Evolutionary conservation across 2,329 filamentous ascomycete species (phyloP), one percentile per base, ranked within the genome.

Genomic region (Colletotrichum sp.): DNA sequence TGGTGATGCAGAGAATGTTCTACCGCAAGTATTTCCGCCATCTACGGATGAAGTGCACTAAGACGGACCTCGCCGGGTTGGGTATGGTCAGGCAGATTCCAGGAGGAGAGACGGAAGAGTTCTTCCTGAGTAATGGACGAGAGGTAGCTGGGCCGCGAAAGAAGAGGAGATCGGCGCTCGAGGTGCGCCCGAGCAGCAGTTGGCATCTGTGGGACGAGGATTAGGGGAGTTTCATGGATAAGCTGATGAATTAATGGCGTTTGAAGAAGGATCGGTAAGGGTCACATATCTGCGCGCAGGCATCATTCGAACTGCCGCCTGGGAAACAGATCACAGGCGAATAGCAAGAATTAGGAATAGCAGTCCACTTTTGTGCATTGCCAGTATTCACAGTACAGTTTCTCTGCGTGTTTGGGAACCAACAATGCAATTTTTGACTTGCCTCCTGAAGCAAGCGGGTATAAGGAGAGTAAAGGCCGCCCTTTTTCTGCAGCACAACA

Each of bases 1-100:
- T 77, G n/a, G 73, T 76, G n/a, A 75, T 77, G 76, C 76, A 77
- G 52, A 44, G 76, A 5, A 76, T 77, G 76, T 77, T 76, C 21
- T 76, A 77, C 52, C 76, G 76, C 57, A 77, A 77, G 49, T 76
- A 76, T 49, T 77, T 77, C 59, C 72, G 72, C 8, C 76, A 77
- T 59, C 28, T 77, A 32, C 26, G 69, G 30, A 77, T 77, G 76
- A 72, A 75, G 64, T 77, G 76, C 64, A 72, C 73, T 10, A 77
- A 77, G 63, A 77, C 76, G 28, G 76, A 77, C 36, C 69, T 76
- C 15, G 64, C 72, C 8, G 76, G 72, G 21, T 69, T 77, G 18
- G 76, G 76, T 6, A 76, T 77, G 67, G 76, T 77, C 10, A 64
- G 76, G 34, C 72, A 76, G 49, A 39, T 39, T 16, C 69, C 73